Base-by-base conservation (phyloP, 208 protist species). In the Strigomonas culicis region DNA sequence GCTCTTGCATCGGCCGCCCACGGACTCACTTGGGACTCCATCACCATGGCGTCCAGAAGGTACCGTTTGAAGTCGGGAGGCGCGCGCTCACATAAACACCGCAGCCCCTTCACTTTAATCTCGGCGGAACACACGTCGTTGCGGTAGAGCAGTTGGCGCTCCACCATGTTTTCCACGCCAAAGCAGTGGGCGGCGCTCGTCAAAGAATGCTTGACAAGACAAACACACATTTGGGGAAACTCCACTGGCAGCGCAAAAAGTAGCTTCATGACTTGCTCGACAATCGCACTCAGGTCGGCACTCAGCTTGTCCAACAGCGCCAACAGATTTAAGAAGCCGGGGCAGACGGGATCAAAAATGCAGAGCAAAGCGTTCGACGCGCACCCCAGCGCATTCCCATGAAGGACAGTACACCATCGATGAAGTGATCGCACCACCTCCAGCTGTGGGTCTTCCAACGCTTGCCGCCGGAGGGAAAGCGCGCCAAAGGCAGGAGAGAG, bases 401-500 rank as follows among this genome's bases (percentile, higher is more conserved):
- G 69, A 0, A 74, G 57, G 28, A 94, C 30, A 0, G 75, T 70
- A 22, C 25, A 34, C 4, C 91, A 66, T 43, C 88, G 78, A 31
- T 64, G 55, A 30, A 92, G 60, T 10, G 80, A 67, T 0, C 61
- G 47, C 13, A 81, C 47, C 1, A 75, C 68, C 1, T 80, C 62
- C n/a, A 30, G 44, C 41, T 49, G 31, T 0, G 0, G 22, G 22
- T 55, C 49, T 15, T 46, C 22, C n/a, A 51, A 62, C 25, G 1
- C 15, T 2, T 39, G 19, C 28, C 61, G 59, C 25, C 82, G 80
- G n/a, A 95, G 61, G 2, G 84, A 74, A 0, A 95, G 75, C 19
- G 76, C 63, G 1, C 59, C 65, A 71, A 95, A 95, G 13, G 76
- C 84, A 0, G 86, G 84, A 1, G 84, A 80, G 15, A 95, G 69